phyloP scores from a whole-genome alignment of 2,329 filamentous ascomycete genomes.

The Alternaria panax region DNA sequence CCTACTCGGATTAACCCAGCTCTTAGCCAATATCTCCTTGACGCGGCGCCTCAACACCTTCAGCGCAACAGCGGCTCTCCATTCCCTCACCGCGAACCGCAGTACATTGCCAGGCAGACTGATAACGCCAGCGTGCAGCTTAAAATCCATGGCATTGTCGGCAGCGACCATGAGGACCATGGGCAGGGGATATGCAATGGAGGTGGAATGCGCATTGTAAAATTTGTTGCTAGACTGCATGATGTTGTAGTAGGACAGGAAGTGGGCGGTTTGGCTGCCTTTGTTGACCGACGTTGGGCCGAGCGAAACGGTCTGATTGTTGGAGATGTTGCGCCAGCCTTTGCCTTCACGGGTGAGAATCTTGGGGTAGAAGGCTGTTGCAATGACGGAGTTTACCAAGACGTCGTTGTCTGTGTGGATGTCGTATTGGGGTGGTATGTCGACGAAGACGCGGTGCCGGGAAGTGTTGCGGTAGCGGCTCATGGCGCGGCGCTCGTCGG shows the following conservation, averaged over 20 bases:
- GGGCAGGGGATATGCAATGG: constrained; percentile 79
- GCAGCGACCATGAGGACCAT: constrained; percentile 76
- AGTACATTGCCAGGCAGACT: constrained; percentile 87
- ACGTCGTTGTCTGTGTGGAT: constrained; percentile 80
- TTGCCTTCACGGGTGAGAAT: constrained; percentile 84
- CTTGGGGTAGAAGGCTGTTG: constrained; percentile 96
- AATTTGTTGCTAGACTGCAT: constrained; percentile 87
- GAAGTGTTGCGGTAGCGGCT: constrained; percentile 72
- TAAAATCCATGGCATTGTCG: constrained; percentile 73
- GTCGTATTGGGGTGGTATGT: constrained; percentile 78
- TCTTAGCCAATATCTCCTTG: constrained; percentile 74
- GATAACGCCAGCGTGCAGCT: constrained; percentile 88
- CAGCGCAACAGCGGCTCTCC: constrained; percentile 89
- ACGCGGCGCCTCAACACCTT: constrained; percentile 78
- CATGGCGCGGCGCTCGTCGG: constrained; percentile 73
- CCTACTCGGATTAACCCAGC: constrained; percentile 66
- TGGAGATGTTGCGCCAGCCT: constrained; percentile 88
- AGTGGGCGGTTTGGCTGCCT: constrained; percentile 66
- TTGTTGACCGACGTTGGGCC: constrained; percentile 92
- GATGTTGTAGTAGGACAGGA: constrained; percentile 95
- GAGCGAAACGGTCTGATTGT: constrained; percentile 88
- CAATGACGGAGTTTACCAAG: constrained; percentile 81
- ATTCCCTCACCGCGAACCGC: constrained; percentile 82
- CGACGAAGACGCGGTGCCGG: constrained; percentile 78
- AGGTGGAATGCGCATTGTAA: constrained; percentile 79